Evolutionary conservation across 148 eudicot species (phyloP).

Genomic region (Fagopyrum homotropicum): DNA sequence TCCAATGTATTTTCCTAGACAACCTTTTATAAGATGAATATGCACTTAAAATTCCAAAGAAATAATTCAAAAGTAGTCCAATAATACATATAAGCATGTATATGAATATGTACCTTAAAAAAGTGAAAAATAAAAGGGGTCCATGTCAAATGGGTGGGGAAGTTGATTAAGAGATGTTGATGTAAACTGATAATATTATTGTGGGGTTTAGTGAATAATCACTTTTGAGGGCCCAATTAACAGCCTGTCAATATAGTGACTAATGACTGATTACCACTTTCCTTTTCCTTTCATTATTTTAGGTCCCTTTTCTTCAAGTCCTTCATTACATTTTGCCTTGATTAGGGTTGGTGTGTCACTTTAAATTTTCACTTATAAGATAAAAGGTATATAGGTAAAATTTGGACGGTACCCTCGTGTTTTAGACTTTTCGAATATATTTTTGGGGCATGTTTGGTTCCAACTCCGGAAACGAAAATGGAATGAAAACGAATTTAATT

Average conservation of each 20-base stretch:
- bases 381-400: neutral
- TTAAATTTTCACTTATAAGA: neutral
- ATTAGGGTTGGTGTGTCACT: neutral
- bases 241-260: constrained; percentile 8
- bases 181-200: constrained; percentile 3
- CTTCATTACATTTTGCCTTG: neutral
- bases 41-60: too few relatives aligned
- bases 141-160: constrained; percentile 1
- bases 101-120: neutral
- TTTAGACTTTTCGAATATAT: too few relatives aligned
- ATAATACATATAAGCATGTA: neutral
- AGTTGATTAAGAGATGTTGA: constrained; percentile 3
- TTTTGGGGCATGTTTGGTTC: too few relatives aligned
- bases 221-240: constrained; percentile 8
- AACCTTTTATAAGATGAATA: too few relatives aligned
- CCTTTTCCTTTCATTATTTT: neutral
- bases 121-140: constrained; percentile 5
- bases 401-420: neutral
- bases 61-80: neutral
- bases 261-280: neutral
- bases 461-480: too few relatives aligned
- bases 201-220: constrained; percentile 5
- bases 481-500: too few relatives aligned
- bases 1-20: too few relatives aligned
- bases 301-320: neutral